A percentile compares a stretch with the other conserved stretches of the same genome.
These are phyloP conservation scores for Alternaria burnsii DNA, from an alignment of 2,329 filamentous ascomycete species.

Conservation along the genomic window DNA sequence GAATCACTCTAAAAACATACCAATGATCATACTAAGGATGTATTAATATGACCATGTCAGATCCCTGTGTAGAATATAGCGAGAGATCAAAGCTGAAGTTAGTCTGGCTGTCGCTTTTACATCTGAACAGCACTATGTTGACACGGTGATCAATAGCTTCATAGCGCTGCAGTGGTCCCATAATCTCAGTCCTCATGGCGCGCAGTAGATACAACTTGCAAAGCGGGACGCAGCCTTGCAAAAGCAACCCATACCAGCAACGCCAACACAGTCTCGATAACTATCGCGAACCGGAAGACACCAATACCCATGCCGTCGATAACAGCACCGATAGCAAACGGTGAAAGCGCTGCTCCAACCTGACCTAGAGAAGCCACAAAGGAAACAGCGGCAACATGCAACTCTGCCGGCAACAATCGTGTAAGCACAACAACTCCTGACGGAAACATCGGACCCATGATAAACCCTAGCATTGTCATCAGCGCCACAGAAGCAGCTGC, in stretches of 20 bases:
- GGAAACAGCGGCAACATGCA: constrained; percentile 56
- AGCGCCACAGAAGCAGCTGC: constrained; percentile 39
- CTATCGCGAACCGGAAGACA: constrained; percentile 47
- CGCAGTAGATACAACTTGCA: background rate
- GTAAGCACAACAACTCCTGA: constrained; percentile 53
- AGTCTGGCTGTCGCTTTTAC: too few relatives aligned
- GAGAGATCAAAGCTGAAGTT: too few relatives aligned
- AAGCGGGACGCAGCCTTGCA: constrained; percentile 14
- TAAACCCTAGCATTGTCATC: constrained; percentile 50
- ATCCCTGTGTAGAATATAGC: rapidly evolving
- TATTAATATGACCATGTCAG: too few relatives aligned
- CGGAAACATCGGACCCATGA: constrained; percentile 55
- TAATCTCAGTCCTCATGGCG: background rate
- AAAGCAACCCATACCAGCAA: constrained; percentile 37
- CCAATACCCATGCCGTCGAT: constrained; percentile 52
- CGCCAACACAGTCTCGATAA: constrained; percentile 31
- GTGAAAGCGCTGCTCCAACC: constrained; percentile 55
- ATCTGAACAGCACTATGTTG: background rate
- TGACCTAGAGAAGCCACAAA: constrained; percentile 57
- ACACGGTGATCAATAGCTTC: background rate
- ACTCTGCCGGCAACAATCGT: constrained; percentile 47
- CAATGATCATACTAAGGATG: too few relatives aligned
- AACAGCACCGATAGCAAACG: constrained; percentile 55
- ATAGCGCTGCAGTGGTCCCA: background rate
- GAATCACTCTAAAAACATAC: too few relatives aligned